phyloP scores from a whole-genome alignment of 2,329 filamentous ascomycete genomes.

The Chrysoporthe austroafricana region DNA sequence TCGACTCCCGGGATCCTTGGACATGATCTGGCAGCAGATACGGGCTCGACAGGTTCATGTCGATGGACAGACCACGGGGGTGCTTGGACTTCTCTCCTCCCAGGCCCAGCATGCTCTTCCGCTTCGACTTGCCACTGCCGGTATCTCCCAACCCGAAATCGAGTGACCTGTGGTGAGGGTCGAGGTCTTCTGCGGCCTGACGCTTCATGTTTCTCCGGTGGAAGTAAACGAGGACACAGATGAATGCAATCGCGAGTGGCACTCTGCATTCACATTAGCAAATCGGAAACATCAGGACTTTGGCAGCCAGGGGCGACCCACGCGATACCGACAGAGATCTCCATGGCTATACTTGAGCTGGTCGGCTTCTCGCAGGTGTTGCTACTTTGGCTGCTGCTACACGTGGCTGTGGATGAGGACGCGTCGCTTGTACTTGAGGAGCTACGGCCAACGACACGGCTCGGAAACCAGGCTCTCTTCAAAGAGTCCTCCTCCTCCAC shows the following conservation, averaged over 20 bases:
- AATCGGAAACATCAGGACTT: not conserved
- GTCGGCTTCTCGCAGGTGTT: constrained; percentile 29
- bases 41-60: constrained; percentile 77
- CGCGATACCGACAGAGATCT: constrained; percentile 26
- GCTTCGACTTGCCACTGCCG: constrained; percentile 45
- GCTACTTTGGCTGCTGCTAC: constrained; percentile 18
- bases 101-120: constrained; percentile 53
- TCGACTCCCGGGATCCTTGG: constrained; percentile 79
- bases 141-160: constrained; percentile 72
- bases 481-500: constrained; percentile 9
- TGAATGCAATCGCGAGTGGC: constrained; percentile 56
- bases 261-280: constrained; percentile 59
- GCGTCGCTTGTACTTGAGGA: constrained; percentile 30
- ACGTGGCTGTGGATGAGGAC: constrained; percentile 8
- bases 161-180: constrained; percentile 86
- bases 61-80: constrained; percentile 66
- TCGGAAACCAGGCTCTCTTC: constrained; percentile 28
- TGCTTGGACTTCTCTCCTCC: constrained; percentile 59
- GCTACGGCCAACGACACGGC: constrained; percentile 30
- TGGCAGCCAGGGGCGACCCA: constrained; percentile 12
- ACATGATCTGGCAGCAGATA: constrained; percentile 89
- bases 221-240: constrained; percentile 72
- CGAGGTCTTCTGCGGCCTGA: constrained; percentile 74
- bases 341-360: constrained; percentile 18
- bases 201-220: constrained; percentile 78